phyloP scores from a whole-genome alignment of 148 eudicot species.

The Silene conica region DNA sequence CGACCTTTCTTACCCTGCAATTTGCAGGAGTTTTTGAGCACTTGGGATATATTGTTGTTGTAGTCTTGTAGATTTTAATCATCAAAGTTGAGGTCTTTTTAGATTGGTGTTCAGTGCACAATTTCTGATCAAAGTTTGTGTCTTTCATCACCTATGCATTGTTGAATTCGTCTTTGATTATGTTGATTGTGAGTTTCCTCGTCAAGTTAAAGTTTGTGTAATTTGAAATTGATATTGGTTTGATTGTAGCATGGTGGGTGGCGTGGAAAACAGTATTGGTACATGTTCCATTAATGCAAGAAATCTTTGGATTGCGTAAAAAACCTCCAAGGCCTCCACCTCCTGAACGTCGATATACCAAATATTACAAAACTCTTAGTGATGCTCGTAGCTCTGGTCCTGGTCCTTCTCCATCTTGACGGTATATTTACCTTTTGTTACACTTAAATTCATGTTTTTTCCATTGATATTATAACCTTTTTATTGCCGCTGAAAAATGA shows the following conservation, averaged over 20 bases:
- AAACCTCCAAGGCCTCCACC: slow-evolving; percentile 53
- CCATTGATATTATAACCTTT: neutral
- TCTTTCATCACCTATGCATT: neutral
- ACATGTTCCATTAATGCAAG: slow-evolving; percentile 85
- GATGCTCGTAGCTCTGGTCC: slow-evolving; percentile 11
- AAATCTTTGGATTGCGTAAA: slow-evolving; percentile 68
- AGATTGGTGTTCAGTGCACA: neutral
- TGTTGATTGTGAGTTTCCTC: neutral
- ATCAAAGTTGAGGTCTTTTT: neutral
- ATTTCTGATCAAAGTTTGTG: neutral
- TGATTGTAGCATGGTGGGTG: slow-evolving; percentile 57
- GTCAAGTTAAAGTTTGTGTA: neutral
- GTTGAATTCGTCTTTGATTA: neutral
- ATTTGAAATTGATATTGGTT: neutral
- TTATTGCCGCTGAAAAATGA: too few relatives aligned
- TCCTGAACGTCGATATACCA: slow-evolving; percentile 39
- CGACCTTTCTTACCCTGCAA: too few relatives aligned
- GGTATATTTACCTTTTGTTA: slow-evolving; percentile 1
- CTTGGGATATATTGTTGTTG: too few relatives aligned
- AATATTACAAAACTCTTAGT: slow-evolving; percentile 32
- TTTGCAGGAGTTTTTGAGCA: too few relatives aligned
- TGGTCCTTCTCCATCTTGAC: slow-evolving; percentile 15
- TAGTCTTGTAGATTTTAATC: neutral
- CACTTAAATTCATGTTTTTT: neutral
- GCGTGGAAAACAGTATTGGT: slow-evolving; percentile 86